Base-by-base conservation (phyloP, 177 flowering plant genomes). In the Vitis hybrid region DNA sequence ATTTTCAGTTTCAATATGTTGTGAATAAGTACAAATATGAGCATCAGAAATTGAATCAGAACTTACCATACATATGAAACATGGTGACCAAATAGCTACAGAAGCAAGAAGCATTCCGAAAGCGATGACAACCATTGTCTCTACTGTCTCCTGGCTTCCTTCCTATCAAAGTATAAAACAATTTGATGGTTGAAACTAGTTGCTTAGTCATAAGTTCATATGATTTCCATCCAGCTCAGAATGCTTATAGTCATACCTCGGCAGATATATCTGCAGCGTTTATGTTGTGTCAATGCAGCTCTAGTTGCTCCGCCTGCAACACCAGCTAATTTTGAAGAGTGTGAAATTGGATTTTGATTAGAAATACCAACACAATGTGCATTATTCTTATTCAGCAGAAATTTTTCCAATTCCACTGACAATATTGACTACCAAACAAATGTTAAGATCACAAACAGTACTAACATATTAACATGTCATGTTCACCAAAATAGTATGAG, bases 231-330 rank as follows among this genome's bases (percentile, higher is more conserved):
- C 17, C 55, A 62, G 50, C 40, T 62, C 3, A 59, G 14, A 67
- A 67, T 59, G 54, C 3, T 13, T 71, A 59, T 56, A 21, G 3
- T 21, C 34, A 59, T 81, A 96, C 99, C 99, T 96, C 92, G 10
- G 99, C 98, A 79, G 97, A 86, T 78, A 96, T 93, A 82, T 92
- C 99, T 11, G 98, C 99, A 45, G 97, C 97, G 86, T 96, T 96
- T 65, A 82, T 96, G 98, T 67, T 96, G 99, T 45, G 99, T 96
- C 77, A 96, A 82, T 77, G 99, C 99, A 73, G 98, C 99, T 84
- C 97, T 86, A 75, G 99, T 96, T 8, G 98, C 97, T 82, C 99
- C 97, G 83, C 97, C 89, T 15, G 98, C 99, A 86, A 94, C 98
- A 79, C 99, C 99, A 87, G 97, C 99, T 96, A 72, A 63, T 68